Evolutionary conservation across 495 filamentous ascomycete genomes (phyloP).

Genomic region (Amorphotheca resinae): DNA sequence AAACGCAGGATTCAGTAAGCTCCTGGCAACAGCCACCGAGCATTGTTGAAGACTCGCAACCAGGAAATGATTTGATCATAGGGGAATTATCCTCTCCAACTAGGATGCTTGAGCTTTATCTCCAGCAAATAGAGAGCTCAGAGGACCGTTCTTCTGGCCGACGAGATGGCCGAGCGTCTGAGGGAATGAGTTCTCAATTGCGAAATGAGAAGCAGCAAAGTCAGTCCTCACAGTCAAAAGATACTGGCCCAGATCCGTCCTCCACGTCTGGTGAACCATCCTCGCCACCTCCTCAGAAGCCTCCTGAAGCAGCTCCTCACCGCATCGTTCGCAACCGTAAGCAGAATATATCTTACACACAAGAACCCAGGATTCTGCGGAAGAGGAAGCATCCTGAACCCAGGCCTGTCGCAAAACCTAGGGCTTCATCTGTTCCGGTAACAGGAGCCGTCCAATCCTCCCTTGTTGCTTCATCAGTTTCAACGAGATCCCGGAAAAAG

Average conservation of each 20-base stretch:
- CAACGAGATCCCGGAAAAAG: not conserved
- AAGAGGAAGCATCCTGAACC: slow-evolving; percentile 4
- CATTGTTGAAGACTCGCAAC: slow-evolving; percentile 34
- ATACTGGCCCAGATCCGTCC: not conserved
- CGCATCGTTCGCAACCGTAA: not conserved
- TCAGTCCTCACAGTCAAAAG: not conserved
- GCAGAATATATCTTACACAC: not conserved
- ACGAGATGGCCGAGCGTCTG: not conserved
- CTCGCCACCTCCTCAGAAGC: slow-evolving; percentile 1
- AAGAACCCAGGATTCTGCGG: not conserved
- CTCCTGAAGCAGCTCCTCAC: not conserved
- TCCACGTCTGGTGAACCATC: not conserved
- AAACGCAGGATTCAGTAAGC: slow-evolving; percentile 13
- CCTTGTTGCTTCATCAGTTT: not conserved
- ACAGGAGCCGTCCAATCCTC: not conserved
- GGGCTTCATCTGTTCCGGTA: not conserved
- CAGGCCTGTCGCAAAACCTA: not conserved
- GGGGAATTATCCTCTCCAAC: slow-evolving; percentile 16
- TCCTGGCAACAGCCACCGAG: slow-evolving; percentile 34
- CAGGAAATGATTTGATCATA: slow-evolving; percentile 23
- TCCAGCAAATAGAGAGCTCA: slow-evolving; percentile 8
- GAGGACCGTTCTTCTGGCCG: not conserved
- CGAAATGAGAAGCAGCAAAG: not conserved
- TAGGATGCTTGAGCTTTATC: slow-evolving; percentile 19
- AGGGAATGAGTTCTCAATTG: not conserved